phyloP scores from a whole-genome alignment of 2,329 filamentous ascomycete species.

The Mycosphaerella sp. region DNA sequence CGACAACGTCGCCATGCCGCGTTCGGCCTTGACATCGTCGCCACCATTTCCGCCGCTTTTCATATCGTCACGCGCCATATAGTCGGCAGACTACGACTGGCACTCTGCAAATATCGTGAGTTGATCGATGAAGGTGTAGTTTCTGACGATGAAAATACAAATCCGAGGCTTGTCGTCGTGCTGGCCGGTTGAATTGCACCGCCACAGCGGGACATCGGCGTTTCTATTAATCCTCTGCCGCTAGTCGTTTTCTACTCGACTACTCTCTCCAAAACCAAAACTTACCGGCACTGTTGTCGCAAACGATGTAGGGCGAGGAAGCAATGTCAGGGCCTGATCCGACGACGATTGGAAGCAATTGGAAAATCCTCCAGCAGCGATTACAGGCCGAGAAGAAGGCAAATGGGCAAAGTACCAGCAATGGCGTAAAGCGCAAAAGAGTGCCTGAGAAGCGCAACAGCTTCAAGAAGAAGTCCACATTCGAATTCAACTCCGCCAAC shows the following conservation, averaged over 20 bases:
- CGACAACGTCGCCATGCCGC: conserved; percentile 75
- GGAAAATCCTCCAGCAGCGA: conserved; percentile 68
- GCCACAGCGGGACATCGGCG: conserved; percentile 3
- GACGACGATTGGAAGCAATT: conserved; percentile 53
- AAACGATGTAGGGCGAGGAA: not conserved
- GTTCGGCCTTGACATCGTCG: conserved; percentile 53
- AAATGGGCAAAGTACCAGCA: conserved; percentile 26
- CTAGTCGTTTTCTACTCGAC: not conserved
- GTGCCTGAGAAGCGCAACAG: conserved; percentile 13
- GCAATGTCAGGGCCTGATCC: conserved; percentile 36
- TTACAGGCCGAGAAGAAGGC: conserved; percentile 37
- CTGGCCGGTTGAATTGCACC: conserved; percentile 16
- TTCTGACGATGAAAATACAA: conserved; percentile 8
- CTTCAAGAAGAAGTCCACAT: conserved; percentile 24
- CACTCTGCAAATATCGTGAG: not conserved
- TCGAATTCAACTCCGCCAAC: conserved; percentile 11
- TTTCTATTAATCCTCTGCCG: conserved; percentile 5
- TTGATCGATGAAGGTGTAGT: conserved; percentile 3
- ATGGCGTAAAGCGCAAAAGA: conserved; percentile 35
- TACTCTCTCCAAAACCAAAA: not conserved
- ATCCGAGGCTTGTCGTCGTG: conserved; percentile 12
- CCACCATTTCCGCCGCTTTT: conserved; percentile 28
- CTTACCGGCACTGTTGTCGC: not conserved
- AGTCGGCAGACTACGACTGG: not conserved
- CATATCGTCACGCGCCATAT: conserved; percentile 51